Evolutionary conservation across 176 grass and related monocot species (phyloP), one percentile per base, ranked within the genome.

Genomic region (Paspalum notatum): DNA sequence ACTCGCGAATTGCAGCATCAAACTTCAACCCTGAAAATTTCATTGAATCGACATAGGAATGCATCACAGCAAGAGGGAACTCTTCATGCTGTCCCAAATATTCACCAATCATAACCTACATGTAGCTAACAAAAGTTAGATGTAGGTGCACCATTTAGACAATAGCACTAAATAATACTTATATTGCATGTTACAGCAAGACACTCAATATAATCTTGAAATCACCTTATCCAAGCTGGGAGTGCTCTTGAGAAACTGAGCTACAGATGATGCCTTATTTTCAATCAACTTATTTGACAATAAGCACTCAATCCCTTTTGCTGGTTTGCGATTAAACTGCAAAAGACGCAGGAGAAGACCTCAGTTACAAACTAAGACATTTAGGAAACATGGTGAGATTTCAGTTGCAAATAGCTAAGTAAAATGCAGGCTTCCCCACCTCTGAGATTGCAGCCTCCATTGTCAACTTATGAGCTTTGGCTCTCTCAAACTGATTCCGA

Each of bases 381-480:
- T 71, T 54, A 38, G 65, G 11, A 66, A 78, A 74, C 54, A 86
- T 63, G 32, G 66, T 52, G 32, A 81, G n/a, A 20, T 73, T 25
- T 78, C 70, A 56, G 24, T 74, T 65, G 41, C 5, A 72, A 76
- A 74, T 56, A 40, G 18, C 71, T 43, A 71, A 67, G 32, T 60
- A 89, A 85, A 59, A 38, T 82, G 18, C 48, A 72, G 40, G 54
- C 56, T 48, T 67, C n/a, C n/a, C 70, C 81, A 99, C 97, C 92
- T 96, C 97, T 77, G 91, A 86, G 63, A 96, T 72, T 75, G 89
- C 93, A 75, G 97, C 88, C 82, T 99, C 97, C 90, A 99, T 82
- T 66, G 97, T 99, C 53, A 91, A 96, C 85, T 99, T 99, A 66
- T 99, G 97, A 90, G 97, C 93, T 93, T 99, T 99, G 72, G 97